Evolutionary conservation across 1,139 yeast species (phyloP), one percentile per base, ranked within the genome.

Genomic region (Yamadazyma atlantica): DNA sequence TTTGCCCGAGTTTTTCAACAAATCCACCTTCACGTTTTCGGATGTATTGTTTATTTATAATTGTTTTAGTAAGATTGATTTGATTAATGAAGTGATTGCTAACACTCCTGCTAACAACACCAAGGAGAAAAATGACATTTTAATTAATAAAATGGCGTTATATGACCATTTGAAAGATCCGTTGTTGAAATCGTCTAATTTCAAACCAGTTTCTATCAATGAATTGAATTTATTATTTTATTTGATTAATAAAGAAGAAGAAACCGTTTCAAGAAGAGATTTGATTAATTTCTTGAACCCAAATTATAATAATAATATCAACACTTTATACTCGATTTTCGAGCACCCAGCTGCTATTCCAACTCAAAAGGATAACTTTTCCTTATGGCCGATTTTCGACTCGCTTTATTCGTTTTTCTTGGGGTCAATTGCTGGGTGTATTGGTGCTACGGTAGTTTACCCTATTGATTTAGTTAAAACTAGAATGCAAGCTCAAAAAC

Each of bases 391-490:
- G 26, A 72, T 92, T 39, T 85, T 88, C 55, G 95, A 87, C 57
- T 87, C 96, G 3, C 74, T 83, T 38, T 88, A 90, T 64, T 89
- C 95, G 44, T 92, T 92, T 62, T 69, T 86, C 35, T 70, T 92
- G 45, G 98, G 98, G 21, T 89, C 97, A 3, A 74, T 90, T 38
- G 97, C 98, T 25, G 98, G 98, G 43, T 95, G 97, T 56, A 82
- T 92, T 63, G 98, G 98, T 50, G 97, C 98, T 18, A 87, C 97
- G 8, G 89, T 85, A n/a, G 98, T 92, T 32, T 92, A 92, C 59
- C 98, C 98, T 32, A 92, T 92, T 52, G 98, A 92, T 66, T 74
- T 92, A 60, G 92, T 92, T 49, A 92, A 92, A 69, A 92, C 98
- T 3, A 80, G 97, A 62, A 88, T 92, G 96, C 98, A 92, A 66